Evolutionary conservation across 768 basidiomycete genomes (phyloP).

Genomic region (Trametes cinnabarina): DNA sequence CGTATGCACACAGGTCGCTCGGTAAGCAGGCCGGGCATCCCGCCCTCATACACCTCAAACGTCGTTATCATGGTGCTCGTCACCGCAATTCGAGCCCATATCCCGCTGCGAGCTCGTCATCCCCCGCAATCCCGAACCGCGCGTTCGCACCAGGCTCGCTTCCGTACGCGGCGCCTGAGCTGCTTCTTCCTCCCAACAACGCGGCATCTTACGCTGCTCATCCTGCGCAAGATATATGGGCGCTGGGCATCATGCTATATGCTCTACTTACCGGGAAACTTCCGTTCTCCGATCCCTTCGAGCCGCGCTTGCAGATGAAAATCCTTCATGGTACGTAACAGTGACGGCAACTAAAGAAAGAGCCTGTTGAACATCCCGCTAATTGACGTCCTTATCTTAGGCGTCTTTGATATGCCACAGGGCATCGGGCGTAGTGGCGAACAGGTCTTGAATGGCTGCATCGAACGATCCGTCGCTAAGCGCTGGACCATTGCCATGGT

Average conservation of each 20-base stretch:
- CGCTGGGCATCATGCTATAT: constrained; percentile 87
- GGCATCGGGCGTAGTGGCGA: constrained; percentile 61
- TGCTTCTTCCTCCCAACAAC: constrained; percentile 60
- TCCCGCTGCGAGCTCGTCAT: constrained; percentile 28
- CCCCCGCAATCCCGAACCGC: constrained; percentile 32
- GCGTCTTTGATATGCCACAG: constrained; percentile 57
- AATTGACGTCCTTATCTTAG: constrained; percentile 36
- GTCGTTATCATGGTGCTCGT: constrained; percentile 41
- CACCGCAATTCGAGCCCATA: constrained; percentile 48
- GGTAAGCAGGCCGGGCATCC: constrained; percentile 23
- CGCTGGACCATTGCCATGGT: constrained; percentile 85
- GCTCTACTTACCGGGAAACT: constrained; percentile 80
- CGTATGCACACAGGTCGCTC: constrained; percentile 21
- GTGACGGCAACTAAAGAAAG: not conserved
- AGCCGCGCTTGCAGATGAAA: constrained; percentile 89
- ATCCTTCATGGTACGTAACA: constrained; percentile 70
- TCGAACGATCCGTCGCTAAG: constrained; percentile 56
- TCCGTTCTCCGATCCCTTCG: constrained; percentile 87
- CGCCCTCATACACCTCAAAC: constrained; percentile 37
- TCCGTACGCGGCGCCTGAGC: constrained; percentile 88
- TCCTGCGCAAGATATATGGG: constrained; percentile 94
- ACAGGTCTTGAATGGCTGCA: constrained; percentile 74
- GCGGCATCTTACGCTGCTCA: constrained; percentile 40
- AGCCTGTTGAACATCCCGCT: not conserved
- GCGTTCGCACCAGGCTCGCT: constrained; percentile 78